Percentiles rank a stretch among this genome's conserved stretches.
These are phyloP conservation scores for Striga hermonthica DNA, from an alignment of 305 asterid species.

Conservation along the genomic window DNA sequence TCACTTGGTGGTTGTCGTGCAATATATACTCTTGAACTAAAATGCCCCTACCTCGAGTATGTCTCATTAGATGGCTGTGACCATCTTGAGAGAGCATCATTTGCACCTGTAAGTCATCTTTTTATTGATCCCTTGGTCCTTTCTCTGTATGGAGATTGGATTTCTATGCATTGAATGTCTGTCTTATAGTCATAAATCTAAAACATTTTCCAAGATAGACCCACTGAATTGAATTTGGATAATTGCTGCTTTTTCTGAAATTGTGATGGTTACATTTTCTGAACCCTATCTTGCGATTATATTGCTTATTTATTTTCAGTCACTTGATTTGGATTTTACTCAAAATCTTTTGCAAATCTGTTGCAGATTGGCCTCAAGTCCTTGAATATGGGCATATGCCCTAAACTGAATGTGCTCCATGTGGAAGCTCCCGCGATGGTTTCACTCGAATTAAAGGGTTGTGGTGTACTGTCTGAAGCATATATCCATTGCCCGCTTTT, in stretches of 20 bases:
- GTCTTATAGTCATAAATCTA: slow-evolving; percentile 7
- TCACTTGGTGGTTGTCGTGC: slow-evolving; percentile 97
- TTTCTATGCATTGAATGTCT: background rate
- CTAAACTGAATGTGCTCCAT: slow-evolving; percentile 71
- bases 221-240: background rate
- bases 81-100: slow-evolving; percentile 88
- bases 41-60: slow-evolving; percentile 79
- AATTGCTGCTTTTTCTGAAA: slow-evolving; percentile 13
- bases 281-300: background rate
- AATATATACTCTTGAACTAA: slow-evolving; percentile 72
- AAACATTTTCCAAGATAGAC: background rate
- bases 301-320: background rate
- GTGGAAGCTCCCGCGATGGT: slow-evolving; percentile 84
- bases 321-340: background rate
- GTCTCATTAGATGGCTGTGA: slow-evolving; percentile 95
- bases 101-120: slow-evolving; percentile 68
- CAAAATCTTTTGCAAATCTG: slow-evolving; percentile 7
- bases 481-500: slow-evolving; percentile 74
- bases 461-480: slow-evolving; percentile 90
- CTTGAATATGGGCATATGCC: slow-evolving; percentile 95
- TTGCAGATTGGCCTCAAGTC: slow-evolving; percentile 90
- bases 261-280: background rate
- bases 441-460: slow-evolving; percentile 94
- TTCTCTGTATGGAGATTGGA: slow-evolving; percentile 12
- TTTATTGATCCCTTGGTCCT: slow-evolving; percentile 7